A percentile compares a stretch with the other conserved stretches of the same genome.
Evolutionary conservation across 1,284 basidiomycete genomes (phyloP).

Genomic region (Melampsora americana): DNA sequence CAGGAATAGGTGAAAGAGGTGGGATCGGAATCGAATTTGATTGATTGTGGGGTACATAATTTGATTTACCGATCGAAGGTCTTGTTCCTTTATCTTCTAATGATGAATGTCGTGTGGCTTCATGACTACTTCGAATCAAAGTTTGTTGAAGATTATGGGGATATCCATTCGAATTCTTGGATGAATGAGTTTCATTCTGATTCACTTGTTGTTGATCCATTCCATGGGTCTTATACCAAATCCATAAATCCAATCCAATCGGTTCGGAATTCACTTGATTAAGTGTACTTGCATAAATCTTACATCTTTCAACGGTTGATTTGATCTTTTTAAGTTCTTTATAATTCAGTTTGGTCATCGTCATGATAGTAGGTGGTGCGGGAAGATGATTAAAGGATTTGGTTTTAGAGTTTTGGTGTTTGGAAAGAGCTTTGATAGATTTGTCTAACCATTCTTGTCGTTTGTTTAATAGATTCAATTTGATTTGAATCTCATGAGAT

Average conservation of each 20-base stretch:
- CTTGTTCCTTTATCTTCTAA: neutral
- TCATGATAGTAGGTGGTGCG: constrained; percentile 1
- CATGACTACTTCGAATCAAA: too few relatives aligned
- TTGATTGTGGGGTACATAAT: neutral
- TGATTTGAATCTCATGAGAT: neutral
- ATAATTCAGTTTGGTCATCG: neutral
- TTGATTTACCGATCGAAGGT: neutral
- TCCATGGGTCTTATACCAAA: constrained; percentile 25
- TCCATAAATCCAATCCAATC: constrained; percentile 31
- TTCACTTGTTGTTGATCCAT: neutral
- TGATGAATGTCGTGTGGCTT: too few relatives aligned
- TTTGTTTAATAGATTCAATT: constrained; percentile 11
- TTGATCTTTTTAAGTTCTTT: constrained; percentile 34
- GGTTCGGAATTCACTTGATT: constrained; percentile 15
- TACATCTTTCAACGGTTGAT: constrained; percentile 16
- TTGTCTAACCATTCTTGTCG: constrained; percentile 11
- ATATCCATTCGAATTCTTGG: too few relatives aligned
- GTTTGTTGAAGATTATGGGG: too few relatives aligned
- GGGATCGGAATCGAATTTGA: neutral
- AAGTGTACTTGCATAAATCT: constrained; percentile 21
- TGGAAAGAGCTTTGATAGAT: neutral
- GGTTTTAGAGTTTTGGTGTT: neutral
- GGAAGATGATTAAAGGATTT: neutral
- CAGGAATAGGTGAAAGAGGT: constrained; percentile 12
- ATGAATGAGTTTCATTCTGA: too few relatives aligned